These are phyloP conservation scores for Psilocybe tampanensis DNA, from an alignment of 768 basidiomycete genomes.

Conservation along the genomic window DNA sequence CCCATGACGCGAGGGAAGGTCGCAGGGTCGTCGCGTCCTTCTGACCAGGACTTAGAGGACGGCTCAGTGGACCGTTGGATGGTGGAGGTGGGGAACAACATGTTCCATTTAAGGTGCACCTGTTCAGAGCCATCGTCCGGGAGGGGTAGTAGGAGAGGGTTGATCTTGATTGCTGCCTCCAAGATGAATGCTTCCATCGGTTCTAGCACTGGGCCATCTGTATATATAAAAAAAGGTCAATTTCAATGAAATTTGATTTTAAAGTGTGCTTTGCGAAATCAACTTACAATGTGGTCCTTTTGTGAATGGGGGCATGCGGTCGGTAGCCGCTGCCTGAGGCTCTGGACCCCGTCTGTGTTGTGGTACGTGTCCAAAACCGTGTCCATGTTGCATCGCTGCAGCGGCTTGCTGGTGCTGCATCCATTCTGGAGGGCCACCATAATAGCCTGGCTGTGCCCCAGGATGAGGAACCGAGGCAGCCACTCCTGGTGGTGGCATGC, in stretches of 20 bases:
- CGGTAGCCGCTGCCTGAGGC: conserved; percentile 22
- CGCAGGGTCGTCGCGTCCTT: conserved; percentile 66
- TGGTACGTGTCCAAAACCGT: background rate
- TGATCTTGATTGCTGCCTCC: conserved; percentile 48
- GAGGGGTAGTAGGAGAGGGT: conserved; percentile 60
- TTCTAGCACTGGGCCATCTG: conserved; percentile 73
- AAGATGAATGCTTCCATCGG: conserved; percentile 58
- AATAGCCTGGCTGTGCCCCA: background rate
- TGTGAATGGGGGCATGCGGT: conserved; percentile 31
- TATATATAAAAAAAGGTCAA: conserved; percentile 9
- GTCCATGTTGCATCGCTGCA: conserved; percentile 10
- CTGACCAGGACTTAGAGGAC: conserved; percentile 62
- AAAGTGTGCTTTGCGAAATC: background rate
- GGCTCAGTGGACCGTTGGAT: conserved; percentile 68
- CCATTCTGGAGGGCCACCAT: conserved; percentile 7
- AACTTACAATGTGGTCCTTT: conserved; percentile 36
- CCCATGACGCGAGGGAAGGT: conserved; percentile 62
- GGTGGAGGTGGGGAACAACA: conserved; percentile 65
- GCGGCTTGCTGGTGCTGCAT: conserved; percentile 1
- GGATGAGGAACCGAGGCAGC: background rate
- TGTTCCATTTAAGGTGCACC: conserved; percentile 69
- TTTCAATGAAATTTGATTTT: background rate
- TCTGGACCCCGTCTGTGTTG: conserved; percentile 18
- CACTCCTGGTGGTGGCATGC: conserved; percentile 4
- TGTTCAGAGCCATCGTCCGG: conserved; percentile 18